Percentiles rank a stretch among this genome's conserved stretches.
Evolutionary conservation across 306 rosid genomes (phyloP).

Genomic region (Pyrus communis): DNA sequence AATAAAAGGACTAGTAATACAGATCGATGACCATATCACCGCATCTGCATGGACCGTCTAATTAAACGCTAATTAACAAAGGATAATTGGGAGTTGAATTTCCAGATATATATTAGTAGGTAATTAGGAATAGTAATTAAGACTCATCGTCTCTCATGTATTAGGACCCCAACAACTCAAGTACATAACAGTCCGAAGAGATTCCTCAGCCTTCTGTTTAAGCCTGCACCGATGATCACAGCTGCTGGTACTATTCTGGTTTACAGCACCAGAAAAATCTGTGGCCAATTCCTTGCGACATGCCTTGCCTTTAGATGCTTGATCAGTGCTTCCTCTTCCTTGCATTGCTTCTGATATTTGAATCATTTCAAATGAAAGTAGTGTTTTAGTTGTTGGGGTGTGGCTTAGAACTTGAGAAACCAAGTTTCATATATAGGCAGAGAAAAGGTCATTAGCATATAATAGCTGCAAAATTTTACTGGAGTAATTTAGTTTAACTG

Average conservation of each 20-base stretch:
- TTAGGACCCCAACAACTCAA: conserved; percentile 81
- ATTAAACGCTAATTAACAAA: neutral
- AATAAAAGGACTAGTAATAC: neutral
- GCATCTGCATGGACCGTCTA: no score
- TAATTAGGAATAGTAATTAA: neutral
- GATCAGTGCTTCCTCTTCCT: neutral
- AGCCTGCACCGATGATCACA: neutral
- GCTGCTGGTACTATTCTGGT: neutral
- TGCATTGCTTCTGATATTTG: neutral
- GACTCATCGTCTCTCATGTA: neutral
- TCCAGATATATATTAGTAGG: neutral
- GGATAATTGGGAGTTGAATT: neutral
- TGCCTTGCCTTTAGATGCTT: neutral
- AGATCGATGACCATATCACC: neutral
- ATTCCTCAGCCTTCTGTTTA: conserved; percentile 50
- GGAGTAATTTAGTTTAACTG: neutral
- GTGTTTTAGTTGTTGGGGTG: neutral
- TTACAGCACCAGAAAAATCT: neutral
- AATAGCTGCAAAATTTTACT: neutral
- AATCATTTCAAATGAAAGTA: neutral
- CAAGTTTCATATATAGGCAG: neutral
- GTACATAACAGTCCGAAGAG: conserved; percentile 72
- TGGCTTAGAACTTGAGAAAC: neutral
- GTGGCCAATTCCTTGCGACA: neutral
- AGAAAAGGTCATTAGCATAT: neutral